Conservation (phyloP, 2,329 filamentous ascomycete genomes). For the Ambrosiella beaveri region DNA sequence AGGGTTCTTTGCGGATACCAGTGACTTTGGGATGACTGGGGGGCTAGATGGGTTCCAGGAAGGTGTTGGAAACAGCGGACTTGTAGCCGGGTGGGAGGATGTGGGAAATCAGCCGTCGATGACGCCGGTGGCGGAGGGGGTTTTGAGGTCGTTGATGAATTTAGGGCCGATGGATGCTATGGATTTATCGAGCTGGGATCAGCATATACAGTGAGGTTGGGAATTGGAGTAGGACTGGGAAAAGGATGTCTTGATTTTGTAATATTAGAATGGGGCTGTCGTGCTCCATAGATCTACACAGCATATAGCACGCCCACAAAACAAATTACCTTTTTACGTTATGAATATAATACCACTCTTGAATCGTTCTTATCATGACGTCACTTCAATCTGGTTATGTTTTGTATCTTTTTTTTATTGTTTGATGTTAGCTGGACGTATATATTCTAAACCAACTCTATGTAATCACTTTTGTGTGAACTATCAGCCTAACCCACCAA, state of each 20-base stretch:
- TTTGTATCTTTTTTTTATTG: no score
- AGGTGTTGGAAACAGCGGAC: conserved; percentile 21
- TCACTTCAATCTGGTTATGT: no score
- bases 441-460: no score
- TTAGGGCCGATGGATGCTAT: conserved; percentile 44
- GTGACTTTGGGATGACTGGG: background rate
- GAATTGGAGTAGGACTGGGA: background rate
- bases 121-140: conserved; percentile 38
- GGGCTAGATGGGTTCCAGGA: background rate
- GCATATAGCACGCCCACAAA: background rate
- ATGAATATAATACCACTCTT: no score
- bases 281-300: background rate
- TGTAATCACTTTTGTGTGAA: no score
- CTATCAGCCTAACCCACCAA: background rate
- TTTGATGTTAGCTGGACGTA: no score
- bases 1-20: background rate
- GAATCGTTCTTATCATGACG: no score
- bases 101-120: conserved; percentile 28
- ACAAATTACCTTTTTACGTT: no score
- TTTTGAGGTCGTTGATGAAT: conserved; percentile 39
- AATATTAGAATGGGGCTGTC: background rate
- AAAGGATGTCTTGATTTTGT: background rate
- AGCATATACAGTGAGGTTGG: conserved; percentile 10
- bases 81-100: conserved; percentile 24
- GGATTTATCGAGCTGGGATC: conserved; percentile 35